phyloP scores from a whole-genome alignment of 2,329 filamentous ascomycete species.

The Fusarium avenaceum region DNA sequence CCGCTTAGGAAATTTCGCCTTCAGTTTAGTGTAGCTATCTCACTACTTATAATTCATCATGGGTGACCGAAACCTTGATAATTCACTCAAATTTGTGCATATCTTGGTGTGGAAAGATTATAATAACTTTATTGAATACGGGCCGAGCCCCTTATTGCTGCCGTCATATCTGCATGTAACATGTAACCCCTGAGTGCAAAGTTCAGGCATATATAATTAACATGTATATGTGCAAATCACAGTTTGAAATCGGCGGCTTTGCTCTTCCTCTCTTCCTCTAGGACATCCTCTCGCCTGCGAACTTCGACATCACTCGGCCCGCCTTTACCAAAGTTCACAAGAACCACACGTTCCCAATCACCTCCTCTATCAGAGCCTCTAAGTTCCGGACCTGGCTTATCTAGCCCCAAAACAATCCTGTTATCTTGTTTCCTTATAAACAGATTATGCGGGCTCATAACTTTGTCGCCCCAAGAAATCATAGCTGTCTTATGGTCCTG shows the following conservation, averaged over 20 bases:
- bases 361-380: constrained; percentile 63
- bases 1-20: neutral
- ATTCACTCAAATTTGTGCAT: no score
- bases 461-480: constrained; percentile 71
- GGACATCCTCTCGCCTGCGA: constrained; percentile 61
- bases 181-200: no score
- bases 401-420: constrained; percentile 67
- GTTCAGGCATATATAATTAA: no score
- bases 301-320: constrained; percentile 69
- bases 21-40: neutral
- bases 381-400: constrained; percentile 70
- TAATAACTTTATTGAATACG: no score
- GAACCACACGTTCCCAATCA: constrained; percentile 70
- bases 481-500: constrained; percentile 57
- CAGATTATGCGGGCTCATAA: constrained; percentile 69
- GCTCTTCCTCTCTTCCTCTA: constrained; percentile 60
- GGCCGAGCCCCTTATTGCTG: no score
- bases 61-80: no score
- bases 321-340: constrained; percentile 66
- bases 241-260: constrained; percentile 48
- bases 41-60: no score
- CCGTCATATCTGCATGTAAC: no score
- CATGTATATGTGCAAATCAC: constrained; percentile 26
- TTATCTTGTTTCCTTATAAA: constrained; percentile 61
- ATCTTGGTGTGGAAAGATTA: no score